Percentiles rank a stretch among this genome's conserved stretches.
Conservation (phyloP, 1,139 yeast species). For the Diutina sp. region DNA sequence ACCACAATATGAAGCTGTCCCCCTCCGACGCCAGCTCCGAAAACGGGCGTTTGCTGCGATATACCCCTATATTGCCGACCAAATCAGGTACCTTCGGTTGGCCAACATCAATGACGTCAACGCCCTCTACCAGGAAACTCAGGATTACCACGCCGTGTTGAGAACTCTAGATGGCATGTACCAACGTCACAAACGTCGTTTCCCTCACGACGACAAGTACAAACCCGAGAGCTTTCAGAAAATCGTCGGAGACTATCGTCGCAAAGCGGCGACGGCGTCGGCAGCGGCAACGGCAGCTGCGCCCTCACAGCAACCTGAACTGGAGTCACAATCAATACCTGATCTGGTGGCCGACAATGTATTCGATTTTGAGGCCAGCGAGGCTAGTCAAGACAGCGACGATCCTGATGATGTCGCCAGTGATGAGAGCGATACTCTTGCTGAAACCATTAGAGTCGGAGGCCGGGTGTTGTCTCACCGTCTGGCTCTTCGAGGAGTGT, state of each 20-base stretch:
- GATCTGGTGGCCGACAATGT: not conserved
- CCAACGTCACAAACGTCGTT: conserved; percentile 15
- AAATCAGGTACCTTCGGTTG: conserved; percentile 32
- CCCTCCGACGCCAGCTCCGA: conserved; percentile 18
- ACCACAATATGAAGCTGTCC: not conserved
- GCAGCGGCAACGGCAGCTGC: not conserved
- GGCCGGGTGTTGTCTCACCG: conserved; percentile 18
- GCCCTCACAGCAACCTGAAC: conserved; percentile 4
- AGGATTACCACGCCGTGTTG: conserved; percentile 22
- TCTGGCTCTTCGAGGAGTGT: conserved; percentile 19
- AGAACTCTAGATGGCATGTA: conserved; percentile 24
- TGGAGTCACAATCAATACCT: not conserved
- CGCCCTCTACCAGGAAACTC: conserved; percentile 22
- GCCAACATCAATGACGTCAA: conserved; percentile 23
- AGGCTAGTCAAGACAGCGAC: not conserved
- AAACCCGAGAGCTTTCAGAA: conserved; percentile 26
- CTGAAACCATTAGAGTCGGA: conserved; percentile 13
- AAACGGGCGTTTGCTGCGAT: conserved; percentile 33
- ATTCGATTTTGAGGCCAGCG: not conserved
- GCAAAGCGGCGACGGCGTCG: not conserved
- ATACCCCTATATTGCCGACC: conserved; percentile 36
- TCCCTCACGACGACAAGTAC: conserved; percentile 29
- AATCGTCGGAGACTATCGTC: conserved; percentile 13
- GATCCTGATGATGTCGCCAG: not conserved
- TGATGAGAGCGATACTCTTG: conserved; percentile 6